Base-by-base conservation (phyloP, 306 rosid genomes). In the Sicyos edulis region DNA sequence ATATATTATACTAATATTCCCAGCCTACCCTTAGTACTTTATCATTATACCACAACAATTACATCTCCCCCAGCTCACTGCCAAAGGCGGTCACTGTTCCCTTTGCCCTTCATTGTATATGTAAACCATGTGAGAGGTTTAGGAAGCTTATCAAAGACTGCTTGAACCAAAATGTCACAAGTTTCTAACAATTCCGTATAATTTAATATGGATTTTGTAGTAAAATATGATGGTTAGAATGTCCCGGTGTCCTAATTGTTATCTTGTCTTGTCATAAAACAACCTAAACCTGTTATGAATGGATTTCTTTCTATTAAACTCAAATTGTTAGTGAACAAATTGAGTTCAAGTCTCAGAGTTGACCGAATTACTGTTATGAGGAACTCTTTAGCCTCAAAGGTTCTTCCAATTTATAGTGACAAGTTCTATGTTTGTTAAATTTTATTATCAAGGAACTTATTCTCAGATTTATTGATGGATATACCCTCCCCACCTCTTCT, bases 401-500 rank as follows among this genome's bases (percentile, higher is more conserved):
- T 19, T 20, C 71, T 14, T 20, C 71, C 37, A 66, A 19, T 45
- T 66, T 44, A 21, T 17, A 45, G 34, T 68, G 72, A 24, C 42
- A 49, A 15, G n/a, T n/a, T n/a, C 44, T 16, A 49, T 14, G 9
- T 68, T 47, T 49, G 72, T 49, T 7, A 20, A 67, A 47, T 20
- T 67, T 7, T 20, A 21, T 50, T 7, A 42, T 67, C 56, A 47
- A 49, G 49, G 72, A 68, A 68, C 72, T 49, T 49, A 49, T 47
- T 49, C 72, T 50, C 10, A 21, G 72, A 54, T 47, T 67, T 45
- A 67, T 67, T 13, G 19, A 47, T 45, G 72, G 55, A 47, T 21
- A 67, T 67, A 21, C 40, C 11, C 55, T 67, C 40, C 40, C 72
- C 72, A 44, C 72, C 55, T 67, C 40, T 22, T 47, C 19, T 21